Conservation (phyloP, 371 early-diverging fungal species). For the Dentiscutata heterogama region DNA sequence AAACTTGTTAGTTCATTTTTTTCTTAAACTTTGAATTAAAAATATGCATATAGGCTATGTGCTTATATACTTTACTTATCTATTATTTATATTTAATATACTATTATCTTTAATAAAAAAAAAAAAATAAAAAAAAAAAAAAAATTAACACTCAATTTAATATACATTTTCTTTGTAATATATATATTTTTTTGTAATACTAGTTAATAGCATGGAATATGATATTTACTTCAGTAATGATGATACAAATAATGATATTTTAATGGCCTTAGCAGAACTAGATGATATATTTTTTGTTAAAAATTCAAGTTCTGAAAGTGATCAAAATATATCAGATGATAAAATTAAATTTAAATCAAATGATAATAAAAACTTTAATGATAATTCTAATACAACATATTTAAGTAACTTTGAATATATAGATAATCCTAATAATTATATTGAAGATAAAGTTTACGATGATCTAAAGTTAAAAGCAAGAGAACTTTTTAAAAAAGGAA, state of each 20-base stretch:
- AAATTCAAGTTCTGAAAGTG: constrained; percentile 12
- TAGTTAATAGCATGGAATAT: not conserved
- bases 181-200: too few species aligned
- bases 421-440: constrained; percentile 7
- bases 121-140: too few species aligned
- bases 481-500: not conserved
- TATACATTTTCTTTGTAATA: too few species aligned
- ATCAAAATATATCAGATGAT: not conserved
- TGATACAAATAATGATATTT: not conserved
- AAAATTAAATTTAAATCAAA: not conserved
- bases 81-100: too few species aligned
- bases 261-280: not conserved
- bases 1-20: too few species aligned
- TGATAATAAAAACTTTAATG: not conserved
- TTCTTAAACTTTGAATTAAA: too few species aligned
- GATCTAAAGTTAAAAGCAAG: not conserved
- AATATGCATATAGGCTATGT: too few species aligned
- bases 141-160: too few species aligned
- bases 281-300: constrained; percentile 3
- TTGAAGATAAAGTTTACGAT: constrained; percentile 13
- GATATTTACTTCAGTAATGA: constrained; percentile 7
- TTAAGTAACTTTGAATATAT: not conserved
- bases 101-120: too few species aligned
- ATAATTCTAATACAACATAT: not conserved
- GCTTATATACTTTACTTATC: too few species aligned